A percentile compares a stretch with the other conserved stretches of the same genome.
These are phyloP conservation scores for Sextonia rubra DNA, from an alignment of 164 flowering plant genomes.

Conservation along the genomic window DNA sequence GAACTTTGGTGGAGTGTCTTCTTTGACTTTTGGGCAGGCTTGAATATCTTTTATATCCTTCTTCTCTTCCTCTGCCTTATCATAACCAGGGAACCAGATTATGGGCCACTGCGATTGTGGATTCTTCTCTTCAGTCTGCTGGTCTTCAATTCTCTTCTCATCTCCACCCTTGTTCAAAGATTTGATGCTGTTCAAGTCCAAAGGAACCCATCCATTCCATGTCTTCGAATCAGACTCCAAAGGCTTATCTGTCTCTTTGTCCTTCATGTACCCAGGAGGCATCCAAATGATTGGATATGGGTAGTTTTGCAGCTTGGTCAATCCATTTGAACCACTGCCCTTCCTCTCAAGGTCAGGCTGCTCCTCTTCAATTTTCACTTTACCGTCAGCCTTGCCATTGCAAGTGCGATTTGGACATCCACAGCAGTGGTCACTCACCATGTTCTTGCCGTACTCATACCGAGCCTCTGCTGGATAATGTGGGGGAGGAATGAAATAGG, in stretches of 20 bases:
- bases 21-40: conserved; percentile 5
- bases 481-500: conserved; percentile 31
- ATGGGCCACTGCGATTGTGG: conserved; percentile 32
- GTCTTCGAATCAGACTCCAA: conserved; percentile 5
- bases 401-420: conserved; percentile 43
- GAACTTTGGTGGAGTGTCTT: conserved; percentile 8
- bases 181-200: conserved; percentile 14
- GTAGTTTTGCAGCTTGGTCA: conserved; percentile 14
- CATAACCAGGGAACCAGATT: conserved; percentile 42
- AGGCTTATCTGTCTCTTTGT: conserved; percentile 5
- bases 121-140: conserved; percentile 15
- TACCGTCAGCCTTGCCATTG: conserved; percentile 17
- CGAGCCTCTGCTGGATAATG: conserved; percentile 35
- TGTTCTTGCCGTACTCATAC: conserved; percentile 39
- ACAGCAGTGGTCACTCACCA: conserved; percentile 32
- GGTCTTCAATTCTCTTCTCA: conserved; percentile 8
- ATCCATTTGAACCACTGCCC: conserved; percentile 13
- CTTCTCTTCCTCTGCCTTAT: conserved; percentile 19
- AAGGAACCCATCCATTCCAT: conserved; percentile 27
- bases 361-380: conserved; percentile 45
- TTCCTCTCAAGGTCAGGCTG: conserved; percentile 30
- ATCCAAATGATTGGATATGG: conserved; percentile 51
- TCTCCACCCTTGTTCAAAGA: conserved; percentile 19
- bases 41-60: conserved; percentile 4
- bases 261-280: conserved; percentile 33